phyloP scores from a whole-genome alignment of 1,284 basidiomycete genomes.

The Moesziomyces antarcticus region DNA sequence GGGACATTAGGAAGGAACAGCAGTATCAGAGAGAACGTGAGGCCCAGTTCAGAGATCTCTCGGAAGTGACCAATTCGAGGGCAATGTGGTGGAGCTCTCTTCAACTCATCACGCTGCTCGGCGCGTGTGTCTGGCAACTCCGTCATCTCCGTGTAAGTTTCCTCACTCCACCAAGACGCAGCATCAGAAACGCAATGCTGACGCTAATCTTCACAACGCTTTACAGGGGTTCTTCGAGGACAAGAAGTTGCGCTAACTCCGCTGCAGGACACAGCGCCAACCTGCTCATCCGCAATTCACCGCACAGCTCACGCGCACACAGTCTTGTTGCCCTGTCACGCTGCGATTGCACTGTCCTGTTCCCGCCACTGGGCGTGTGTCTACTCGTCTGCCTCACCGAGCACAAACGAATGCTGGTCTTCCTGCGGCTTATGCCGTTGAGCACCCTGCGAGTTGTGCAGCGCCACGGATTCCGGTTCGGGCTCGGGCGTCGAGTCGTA shows the following conservation, averaged over 20 bases:
- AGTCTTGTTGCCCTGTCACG: no score
- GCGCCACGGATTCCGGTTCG: conserved; percentile 1
- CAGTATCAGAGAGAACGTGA: conserved; percentile 95
- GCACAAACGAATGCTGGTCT: conserved; percentile 43
- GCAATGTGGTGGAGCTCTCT: conserved; percentile 92
- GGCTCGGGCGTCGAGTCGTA: conserved; percentile 5
- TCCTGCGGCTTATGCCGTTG: conserved; percentile 8
- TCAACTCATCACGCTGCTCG: conserved; percentile 85
- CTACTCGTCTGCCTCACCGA: conserved; percentile 41
- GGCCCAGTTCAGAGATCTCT: conserved; percentile 86
- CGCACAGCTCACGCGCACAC: no score
- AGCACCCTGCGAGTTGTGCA: conserved; percentile 1
- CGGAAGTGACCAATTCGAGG: conserved; percentile 85
- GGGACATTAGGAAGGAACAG: conserved; percentile 93
- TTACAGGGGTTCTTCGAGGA: conserved; percentile 62
- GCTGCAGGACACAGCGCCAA: no score
- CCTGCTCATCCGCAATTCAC: no score
- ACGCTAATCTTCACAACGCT: neutral
- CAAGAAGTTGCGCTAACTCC: conserved; percentile 65
- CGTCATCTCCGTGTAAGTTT: conserved; percentile 79
- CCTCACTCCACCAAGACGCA: no score
- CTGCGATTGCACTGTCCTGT: no score
- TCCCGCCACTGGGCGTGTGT: neutral
- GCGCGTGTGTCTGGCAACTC: conserved; percentile 91
- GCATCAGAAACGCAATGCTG: neutral